Evolutionary conservation across 2,329 filamentous ascomycete species (phyloP).

Genomic region (Furcasterigmium furcatum): DNA sequence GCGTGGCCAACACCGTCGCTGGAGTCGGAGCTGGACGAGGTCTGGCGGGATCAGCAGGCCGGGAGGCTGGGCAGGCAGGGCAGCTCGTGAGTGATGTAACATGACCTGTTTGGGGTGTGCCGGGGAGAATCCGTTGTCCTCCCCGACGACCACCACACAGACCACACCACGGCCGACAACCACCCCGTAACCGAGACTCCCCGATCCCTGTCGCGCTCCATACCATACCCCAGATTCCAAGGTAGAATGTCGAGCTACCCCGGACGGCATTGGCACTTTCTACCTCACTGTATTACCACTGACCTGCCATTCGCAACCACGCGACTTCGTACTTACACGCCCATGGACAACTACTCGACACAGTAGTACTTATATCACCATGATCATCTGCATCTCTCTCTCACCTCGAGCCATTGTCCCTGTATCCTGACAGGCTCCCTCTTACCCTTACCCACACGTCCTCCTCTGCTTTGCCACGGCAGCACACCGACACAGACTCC

Average conservation of each 20-base stretch:
- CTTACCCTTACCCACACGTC: not conserved
- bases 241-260: too few species aligned
- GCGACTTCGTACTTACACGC: not conserved
- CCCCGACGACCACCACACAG: not conserved
- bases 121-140: not conserved
- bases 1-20: constrained; percentile 6
- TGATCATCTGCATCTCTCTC: not conserved
- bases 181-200: not conserved
- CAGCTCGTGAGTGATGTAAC: not conserved
- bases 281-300: not conserved
- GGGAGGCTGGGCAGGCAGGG: not conserved
- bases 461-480: too few species aligned
- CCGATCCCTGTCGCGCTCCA: not conserved
- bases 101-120: not conserved
- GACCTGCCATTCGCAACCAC: not conserved
- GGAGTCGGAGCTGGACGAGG: constrained; percentile 2
- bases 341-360: not conserved
- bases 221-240: not conserved
- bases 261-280: not conserved
- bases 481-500: too few species aligned
- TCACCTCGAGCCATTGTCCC: not conserved
- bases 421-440: not conserved
- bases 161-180: not conserved
- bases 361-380: not conserved
- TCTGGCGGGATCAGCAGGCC: not conserved